These are phyloP conservation scores for Inosperma sp. DNA, from an alignment of 768 basidiomycete species.

Conservation along the genomic window DNA sequence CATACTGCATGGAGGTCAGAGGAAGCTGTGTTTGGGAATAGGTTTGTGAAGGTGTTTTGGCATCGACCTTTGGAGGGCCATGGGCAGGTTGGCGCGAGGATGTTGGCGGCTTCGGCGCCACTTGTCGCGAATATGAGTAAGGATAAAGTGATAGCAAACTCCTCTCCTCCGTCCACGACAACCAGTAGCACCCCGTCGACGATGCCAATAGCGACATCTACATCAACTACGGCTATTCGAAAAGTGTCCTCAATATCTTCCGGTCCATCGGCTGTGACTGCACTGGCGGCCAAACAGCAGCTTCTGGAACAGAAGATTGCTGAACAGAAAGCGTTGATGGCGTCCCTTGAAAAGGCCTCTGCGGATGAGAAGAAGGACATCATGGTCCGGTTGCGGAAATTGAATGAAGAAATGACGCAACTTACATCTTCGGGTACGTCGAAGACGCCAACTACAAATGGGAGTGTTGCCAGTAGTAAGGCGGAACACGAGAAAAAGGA, in stretches of 20 bases:
- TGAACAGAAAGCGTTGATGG: constrained; percentile 86
- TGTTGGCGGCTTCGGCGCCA: constrained; percentile 78
- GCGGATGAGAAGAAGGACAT: constrained; percentile 75
- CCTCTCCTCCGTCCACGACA: constrained; percentile 18
- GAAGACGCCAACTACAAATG: constrained; percentile 24
- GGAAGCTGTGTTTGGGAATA: constrained; percentile 91
- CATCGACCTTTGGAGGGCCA: constrained; percentile 91
- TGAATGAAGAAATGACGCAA: constrained; percentile 75
- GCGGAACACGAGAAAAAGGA: constrained; percentile 51
- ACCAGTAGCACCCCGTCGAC: constrained; percentile 17
- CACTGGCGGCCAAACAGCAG: constrained; percentile 70
- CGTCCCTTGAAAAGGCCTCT: constrained; percentile 56
- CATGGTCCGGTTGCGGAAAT: constrained; percentile 67
- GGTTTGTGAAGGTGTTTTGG: constrained; percentile 96
- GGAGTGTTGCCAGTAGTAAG: constrained; percentile 19
- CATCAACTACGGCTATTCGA: constrained; percentile 21
- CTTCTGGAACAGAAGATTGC: constrained; percentile 76
- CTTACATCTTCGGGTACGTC: constrained; percentile 26
- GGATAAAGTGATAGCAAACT: constrained; percentile 26
- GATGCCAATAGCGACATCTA: constrained; percentile 12
- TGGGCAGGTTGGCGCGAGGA: constrained; percentile 69
- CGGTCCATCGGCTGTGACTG: constrained; percentile 32
- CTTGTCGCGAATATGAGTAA: constrained; percentile 59
- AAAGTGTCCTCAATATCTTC: constrained; percentile 34
- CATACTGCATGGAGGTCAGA: constrained; percentile 88